Evolutionary conservation across 1,139 yeast species (phyloP).

Genomic region (Kodamaea derodonti): DNA sequence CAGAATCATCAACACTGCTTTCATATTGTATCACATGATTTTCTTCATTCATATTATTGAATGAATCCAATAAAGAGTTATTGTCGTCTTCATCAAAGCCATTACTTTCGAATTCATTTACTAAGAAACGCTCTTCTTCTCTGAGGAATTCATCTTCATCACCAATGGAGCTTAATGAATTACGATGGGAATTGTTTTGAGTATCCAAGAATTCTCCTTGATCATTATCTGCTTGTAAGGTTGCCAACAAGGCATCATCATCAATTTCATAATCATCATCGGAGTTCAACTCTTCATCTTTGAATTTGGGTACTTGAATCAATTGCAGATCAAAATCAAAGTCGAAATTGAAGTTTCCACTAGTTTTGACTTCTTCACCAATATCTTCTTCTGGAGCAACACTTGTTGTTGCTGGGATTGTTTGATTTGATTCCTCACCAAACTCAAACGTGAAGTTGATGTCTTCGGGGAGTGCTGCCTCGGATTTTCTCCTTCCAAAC

Average conservation of each 20-base stretch:
- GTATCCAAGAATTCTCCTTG: conserved; percentile 35
- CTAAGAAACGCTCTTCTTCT: conserved; percentile 46
- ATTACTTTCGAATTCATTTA: conserved; percentile 46
- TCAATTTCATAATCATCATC: conserved; percentile 72
- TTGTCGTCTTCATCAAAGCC: conserved; percentile 34
- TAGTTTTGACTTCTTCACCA: conserved; percentile 54
- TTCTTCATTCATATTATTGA: conserved; percentile 19
- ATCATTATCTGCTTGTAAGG: conserved; percentile 65
- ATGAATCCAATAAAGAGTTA: conserved; percentile 21
- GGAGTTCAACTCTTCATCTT: conserved; percentile 52
- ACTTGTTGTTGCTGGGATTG: neutral
- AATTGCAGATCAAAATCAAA: conserved; percentile 38
- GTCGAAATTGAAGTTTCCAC: conserved; percentile 20
- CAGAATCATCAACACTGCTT: conserved; percentile 24
- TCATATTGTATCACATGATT: conserved; percentile 30
- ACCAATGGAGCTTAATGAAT: conserved; percentile 45
- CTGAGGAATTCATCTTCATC: conserved; percentile 50
- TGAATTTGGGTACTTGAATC: conserved; percentile 47
- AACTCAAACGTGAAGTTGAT: conserved; percentile 59
- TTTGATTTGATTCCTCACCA: conserved; percentile 23
- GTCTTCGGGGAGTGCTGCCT: conserved; percentile 44
- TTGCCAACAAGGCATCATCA: conserved; percentile 65
- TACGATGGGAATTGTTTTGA: conserved; percentile 14
- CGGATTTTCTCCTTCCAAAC: conserved; percentile 38
- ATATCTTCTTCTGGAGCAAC: conserved; percentile 51